Base-by-base conservation (phyloP, 129 eudicot genomes). In the Rutidosis leptorrhynchoides region DNA sequence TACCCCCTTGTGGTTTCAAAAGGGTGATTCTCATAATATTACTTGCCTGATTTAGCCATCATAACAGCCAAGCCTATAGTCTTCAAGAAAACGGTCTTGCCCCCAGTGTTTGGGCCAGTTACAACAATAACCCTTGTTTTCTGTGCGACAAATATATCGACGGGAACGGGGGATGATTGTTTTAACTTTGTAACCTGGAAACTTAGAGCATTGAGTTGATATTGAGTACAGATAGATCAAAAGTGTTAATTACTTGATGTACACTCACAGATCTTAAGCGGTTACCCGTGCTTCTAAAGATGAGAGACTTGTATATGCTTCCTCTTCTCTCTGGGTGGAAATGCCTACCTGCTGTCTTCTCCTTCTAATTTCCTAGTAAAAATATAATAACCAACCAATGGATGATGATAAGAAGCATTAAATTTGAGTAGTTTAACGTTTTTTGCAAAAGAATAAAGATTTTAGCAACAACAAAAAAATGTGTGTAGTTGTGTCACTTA, bases 61-160 rank as follows among this genome's bases (percentile, higher is more conserved):
- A 93, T 78, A 49, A 92, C 91, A 71, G 96, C 95, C 86, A 93
- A 81, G 30, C 98, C 98, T 49, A 93, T 79, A 33, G 98, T 86
- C 83, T 93, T 93, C 81, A 93, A 81, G 76, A 82, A 78, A 73
- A 93, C 86, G 81, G 98, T 93, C 84, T 93, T 93, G 42, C 98
- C 98, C 33, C 98, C 98, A n/a, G 98, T 88, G 80, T 93, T 93
- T 53, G 98, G 98, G 80, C 98, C 98, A 74, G 96, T 88, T 73
- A 93, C 84, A 29, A 93, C 89, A 57, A 88, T 66, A 64, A 86
- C 98, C 74, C 83, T 83, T 30, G 89, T 93, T 58, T 76, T 75
- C 64, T 82, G 79, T 25, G 79, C 82, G 67, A 88, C 79, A 63
- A 78, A 78, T 68, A 88, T 73, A 71, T 93, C 96, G 29, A 86